Base-by-base conservation (phyloP, 441 rosid species). In the Bruguiera hainesii region DNA sequence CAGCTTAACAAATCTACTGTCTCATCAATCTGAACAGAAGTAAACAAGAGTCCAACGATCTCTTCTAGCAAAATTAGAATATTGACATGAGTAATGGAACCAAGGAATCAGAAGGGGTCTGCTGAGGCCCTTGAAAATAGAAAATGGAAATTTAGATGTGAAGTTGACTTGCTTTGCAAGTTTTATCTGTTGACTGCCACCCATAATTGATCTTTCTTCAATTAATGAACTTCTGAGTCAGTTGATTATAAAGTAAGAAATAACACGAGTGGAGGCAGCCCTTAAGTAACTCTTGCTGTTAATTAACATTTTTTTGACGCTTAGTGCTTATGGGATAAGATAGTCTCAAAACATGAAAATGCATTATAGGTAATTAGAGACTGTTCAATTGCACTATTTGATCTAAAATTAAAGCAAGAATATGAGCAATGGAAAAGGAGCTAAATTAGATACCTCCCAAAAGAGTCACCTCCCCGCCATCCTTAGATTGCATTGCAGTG, bases 371-470 rank as follows among this genome's bases (percentile, higher is more conserved):
- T 49, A 31, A 39, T 23, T n/a, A 7, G 42, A 30, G 46, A 49
- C 16, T 55, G 29, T 55, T 53, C 5, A 13, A 56, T 56, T 30
- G 21, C 35, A 15, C 30, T 15, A 20, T 46, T 28, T 31, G 29
- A 53, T 8, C 29, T 9, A 53, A 52, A 52, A 53, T 53, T 13
- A 21, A 53, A 25, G 26, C 6, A 53, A 53, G 57, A 53, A 20
- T 52, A n/a, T 1, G 4, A 23, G 29, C 28, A 20, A 59, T 18
- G 33, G 6, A 29, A 2, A 67, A 68, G 56, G 39, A 72, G 59
- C 33, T 30, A 35, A 39, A 66, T 26, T 53, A 1, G 10, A 64
- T 84, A 89, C 98, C 98, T 95, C 99, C 99, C 71, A 95, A 80
- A 60, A 95, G 89, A 78, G 91, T 82, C 80, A 89, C 75, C 53